Evolutionary conservation across 2,329 filamentous ascomycete species (phyloP).

Genomic region (Fusarium paranaense): DNA sequence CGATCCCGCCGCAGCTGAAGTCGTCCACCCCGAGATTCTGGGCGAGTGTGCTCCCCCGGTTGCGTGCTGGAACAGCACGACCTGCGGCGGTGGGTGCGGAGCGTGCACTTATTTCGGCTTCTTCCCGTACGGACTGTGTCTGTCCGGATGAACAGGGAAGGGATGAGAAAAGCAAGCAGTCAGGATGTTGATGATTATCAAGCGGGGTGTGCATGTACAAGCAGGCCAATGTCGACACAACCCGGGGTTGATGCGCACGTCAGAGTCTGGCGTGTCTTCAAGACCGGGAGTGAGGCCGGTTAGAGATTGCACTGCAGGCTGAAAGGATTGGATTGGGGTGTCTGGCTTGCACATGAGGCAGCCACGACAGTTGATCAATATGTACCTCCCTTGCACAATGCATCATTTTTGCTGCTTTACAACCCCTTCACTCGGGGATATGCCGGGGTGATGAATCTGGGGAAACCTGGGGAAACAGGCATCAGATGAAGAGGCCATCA

Average conservation of each 20-base stretch:
- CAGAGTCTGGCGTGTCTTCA: not conserved
- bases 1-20: not conserved
- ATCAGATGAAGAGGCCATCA: not conserved
- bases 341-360: not conserved
- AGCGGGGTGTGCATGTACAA: not conserved
- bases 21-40: conserved; percentile 4
- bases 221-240: not conserved
- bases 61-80: conserved; percentile 21
- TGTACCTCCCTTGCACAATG: conserved; percentile 2
- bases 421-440: not conserved
- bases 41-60: conserved; percentile 20
- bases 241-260: not conserved
- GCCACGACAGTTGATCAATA: conserved; percentile 1
- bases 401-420: conserved; percentile 1
- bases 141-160: conserved; percentile 8
- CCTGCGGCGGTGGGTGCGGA: conserved; percentile 22
- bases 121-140: conserved; percentile 24
- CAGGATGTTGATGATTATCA: not conserved
- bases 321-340: not conserved
- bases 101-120: conserved; percentile 24
- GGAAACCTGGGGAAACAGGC: not conserved
- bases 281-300: conserved; percentile 5
- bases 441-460: not conserved
- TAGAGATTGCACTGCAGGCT: not conserved
- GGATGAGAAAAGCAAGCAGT: not conserved